phyloP scores from a whole-genome alignment of 192 early-diverging fungal genomes.

The Mortierella alpina region DNA sequence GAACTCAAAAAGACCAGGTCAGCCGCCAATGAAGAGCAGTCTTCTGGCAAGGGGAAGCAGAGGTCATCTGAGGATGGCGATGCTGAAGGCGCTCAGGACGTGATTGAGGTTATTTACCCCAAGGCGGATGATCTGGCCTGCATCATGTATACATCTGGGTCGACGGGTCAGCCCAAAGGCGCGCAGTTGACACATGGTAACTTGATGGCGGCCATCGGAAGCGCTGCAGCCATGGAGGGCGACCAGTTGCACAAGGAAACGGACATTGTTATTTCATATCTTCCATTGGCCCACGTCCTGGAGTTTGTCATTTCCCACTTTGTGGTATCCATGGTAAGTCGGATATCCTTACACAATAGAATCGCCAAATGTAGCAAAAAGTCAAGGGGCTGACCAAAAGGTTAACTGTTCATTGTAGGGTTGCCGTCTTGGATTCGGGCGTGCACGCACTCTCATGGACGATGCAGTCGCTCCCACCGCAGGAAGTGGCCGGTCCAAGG shows the following conservation, averaged over 20 bases:
- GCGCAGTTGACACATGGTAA: constrained; percentile 74
- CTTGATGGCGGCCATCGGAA: constrained; percentile 67
- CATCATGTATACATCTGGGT: constrained; percentile 83
- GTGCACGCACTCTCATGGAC: constrained; percentile 75
- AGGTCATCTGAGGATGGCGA: background rate
- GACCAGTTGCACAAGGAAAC: constrained; percentile 38
- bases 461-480: constrained; percentile 54
- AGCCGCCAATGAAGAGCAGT: background rate
- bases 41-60: constrained; percentile 16
- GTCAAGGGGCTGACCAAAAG: background rate
- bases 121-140: constrained; percentile 54
- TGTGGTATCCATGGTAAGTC: constrained; percentile 51
- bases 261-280: constrained; percentile 63
- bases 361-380: background rate
- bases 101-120: constrained; percentile 35
- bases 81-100: background rate
- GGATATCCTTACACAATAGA: background rate
- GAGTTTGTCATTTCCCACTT: constrained; percentile 72
- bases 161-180: constrained; percentile 84
- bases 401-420: constrained; percentile 28
- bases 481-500: constrained; percentile 62
- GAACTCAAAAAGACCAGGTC: constrained; percentile 59
- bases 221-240: constrained; percentile 40
- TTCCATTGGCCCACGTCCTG: constrained; percentile 78
- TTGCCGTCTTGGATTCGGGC: constrained; percentile 72